A percentile compares a stretch with the other conserved stretches of the same genome.
These are phyloP conservation scores for Excoecaria agallocha DNA, from an alignment of 345 rosid species.

Conservation along the genomic window DNA sequence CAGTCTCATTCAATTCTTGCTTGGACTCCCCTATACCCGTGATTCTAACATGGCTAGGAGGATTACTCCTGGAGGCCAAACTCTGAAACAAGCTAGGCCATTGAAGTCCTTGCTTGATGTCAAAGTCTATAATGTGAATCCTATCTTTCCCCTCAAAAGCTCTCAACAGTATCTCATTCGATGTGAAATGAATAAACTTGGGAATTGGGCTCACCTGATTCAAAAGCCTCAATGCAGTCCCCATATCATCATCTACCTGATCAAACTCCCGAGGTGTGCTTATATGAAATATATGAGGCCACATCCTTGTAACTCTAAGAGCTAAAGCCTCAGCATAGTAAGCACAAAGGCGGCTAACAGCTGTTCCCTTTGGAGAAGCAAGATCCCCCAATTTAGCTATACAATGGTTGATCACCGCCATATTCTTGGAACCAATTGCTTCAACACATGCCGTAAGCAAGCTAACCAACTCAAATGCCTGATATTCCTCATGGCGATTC, in stretches of 20 bases:
- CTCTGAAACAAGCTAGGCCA: conserved; percentile 97
- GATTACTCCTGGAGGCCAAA: conserved; percentile 70
- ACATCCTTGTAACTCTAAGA: conserved; percentile 66
- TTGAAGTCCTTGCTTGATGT: conserved; percentile 95
- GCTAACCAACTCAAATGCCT: conserved; percentile 74
- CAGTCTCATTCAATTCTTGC: conserved; percentile 84
- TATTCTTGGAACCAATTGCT: conserved; percentile 68
- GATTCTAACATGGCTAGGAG: conserved; percentile 82
- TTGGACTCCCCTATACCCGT: conserved; percentile 94
- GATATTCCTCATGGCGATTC: conserved; percentile 49
- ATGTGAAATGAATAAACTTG: conserved; percentile 84
- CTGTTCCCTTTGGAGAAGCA: conserved; percentile 69
- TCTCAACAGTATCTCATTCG: conserved; percentile 82
- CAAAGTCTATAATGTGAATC: conserved; percentile 90
- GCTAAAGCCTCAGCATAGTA: conserved; percentile 90
- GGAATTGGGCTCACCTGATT: conserved; percentile 91
- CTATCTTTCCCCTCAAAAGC: conserved; percentile 92
- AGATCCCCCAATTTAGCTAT: conserved; percentile 73
- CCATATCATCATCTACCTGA: conserved; percentile 64
- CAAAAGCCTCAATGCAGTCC: conserved; percentile 76
- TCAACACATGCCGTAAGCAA: conserved; percentile 75
- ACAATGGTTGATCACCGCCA: conserved; percentile 56
- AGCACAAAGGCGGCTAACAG: conserved; percentile 66
- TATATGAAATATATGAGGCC: conserved; percentile 88
- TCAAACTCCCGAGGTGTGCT: conserved; percentile 83